A percentile compares a stretch with the other conserved stretches of the same genome.
Evolutionary conservation across 768 basidiomycete species (phyloP).

Genomic region (Galerina marginata): DNA sequence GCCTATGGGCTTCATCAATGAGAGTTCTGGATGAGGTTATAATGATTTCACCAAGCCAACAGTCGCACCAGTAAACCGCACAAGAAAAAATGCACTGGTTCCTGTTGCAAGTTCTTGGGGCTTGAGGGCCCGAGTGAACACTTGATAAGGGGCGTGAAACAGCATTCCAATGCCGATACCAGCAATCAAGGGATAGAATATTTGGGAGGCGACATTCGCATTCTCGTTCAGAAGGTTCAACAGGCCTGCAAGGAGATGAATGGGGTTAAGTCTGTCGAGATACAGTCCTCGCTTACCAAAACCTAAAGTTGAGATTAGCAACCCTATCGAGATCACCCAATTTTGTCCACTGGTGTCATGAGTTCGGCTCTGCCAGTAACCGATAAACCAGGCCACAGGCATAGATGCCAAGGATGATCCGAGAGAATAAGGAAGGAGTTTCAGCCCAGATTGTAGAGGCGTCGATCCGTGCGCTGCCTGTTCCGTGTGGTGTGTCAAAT

Average conservation of each 20-base stretch:
- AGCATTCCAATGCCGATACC: constrained; percentile 84
- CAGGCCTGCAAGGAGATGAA: constrained; percentile 54
- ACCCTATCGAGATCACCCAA: constrained; percentile 63
- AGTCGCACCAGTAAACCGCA: constrained; percentile 86
- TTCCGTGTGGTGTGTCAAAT: constrained; percentile 8
- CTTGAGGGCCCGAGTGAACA: constrained; percentile 70
- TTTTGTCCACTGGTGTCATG: constrained; percentile 69
- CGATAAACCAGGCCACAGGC: constrained; percentile 86
- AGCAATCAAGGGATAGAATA: constrained; percentile 68
- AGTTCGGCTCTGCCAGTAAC: constrained; percentile 62
- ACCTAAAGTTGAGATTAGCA: constrained; percentile 69
- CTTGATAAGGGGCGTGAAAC: constrained; percentile 86
- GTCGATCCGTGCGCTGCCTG: constrained; percentile 70
- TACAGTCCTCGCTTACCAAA: constrained; percentile 60
- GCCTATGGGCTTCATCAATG: constrained; percentile 51
- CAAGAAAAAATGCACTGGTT: constrained; percentile 87
- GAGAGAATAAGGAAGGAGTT: constrained; percentile 83
- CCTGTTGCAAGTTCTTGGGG: constrained; percentile 74
- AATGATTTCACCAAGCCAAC: constrained; percentile 68
- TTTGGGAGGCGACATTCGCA: constrained; percentile 50
- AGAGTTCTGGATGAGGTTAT: constrained; percentile 6
- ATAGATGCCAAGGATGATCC: constrained; percentile 86
- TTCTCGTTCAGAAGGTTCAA: constrained; percentile 65
- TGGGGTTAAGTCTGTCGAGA: constrained; percentile 16
- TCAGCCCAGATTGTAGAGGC: constrained; percentile 75